Percentiles rank a stretch among this genome's conserved stretches.
Evolutionary conservation across 2,329 filamentous ascomycete species (phyloP).

Genomic region (Albophoma yamanashiensis): DNA sequence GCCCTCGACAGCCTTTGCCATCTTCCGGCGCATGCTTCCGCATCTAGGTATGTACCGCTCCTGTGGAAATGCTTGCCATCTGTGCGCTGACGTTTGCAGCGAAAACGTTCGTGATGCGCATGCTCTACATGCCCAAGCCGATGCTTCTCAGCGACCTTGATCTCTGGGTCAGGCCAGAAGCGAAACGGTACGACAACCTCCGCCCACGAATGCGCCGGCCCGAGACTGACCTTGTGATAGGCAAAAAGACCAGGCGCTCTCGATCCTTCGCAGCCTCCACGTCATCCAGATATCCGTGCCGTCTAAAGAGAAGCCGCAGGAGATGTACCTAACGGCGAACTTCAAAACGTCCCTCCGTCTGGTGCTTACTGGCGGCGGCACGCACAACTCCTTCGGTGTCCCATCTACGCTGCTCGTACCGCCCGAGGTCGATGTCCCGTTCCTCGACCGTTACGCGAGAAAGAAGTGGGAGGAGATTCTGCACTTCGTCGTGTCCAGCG

Average conservation of each 20-base stretch:
- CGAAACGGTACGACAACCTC: conserved; percentile 24
- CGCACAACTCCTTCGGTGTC: conserved; percentile 83
- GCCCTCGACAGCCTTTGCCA: conserved; percentile 87
- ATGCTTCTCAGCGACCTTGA: conserved; percentile 75
- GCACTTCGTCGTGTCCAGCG: conserved; percentile 84
- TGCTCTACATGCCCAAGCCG: conserved; percentile 81
- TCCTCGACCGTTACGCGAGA: conserved; percentile 76
- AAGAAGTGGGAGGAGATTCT: conserved; percentile 92
- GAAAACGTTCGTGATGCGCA: conserved; percentile 90
- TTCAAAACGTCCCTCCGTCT: conserved; percentile 77
- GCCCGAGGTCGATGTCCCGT: conserved; percentile 54
- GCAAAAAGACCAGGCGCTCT: conserved; percentile 74
- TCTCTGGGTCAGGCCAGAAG: conserved; percentile 65
- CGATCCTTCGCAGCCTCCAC: conserved; percentile 74
- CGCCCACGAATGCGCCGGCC: background rate
- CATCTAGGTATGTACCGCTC: conserved; percentile 55
- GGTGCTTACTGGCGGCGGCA: conserved; percentile 77
- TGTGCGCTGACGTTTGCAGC: conserved; percentile 36
- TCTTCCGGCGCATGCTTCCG: conserved; percentile 94
- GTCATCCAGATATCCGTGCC: conserved; percentile 60
- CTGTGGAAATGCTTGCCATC: background rate
- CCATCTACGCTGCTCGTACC: conserved; percentile 57
- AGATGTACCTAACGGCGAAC: conserved; percentile 67
- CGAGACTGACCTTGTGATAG: conserved; percentile 25
- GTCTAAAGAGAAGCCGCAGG: conserved; percentile 52